Conservation (phyloP, 306 rosid species). For the Corylus americana region DNA sequence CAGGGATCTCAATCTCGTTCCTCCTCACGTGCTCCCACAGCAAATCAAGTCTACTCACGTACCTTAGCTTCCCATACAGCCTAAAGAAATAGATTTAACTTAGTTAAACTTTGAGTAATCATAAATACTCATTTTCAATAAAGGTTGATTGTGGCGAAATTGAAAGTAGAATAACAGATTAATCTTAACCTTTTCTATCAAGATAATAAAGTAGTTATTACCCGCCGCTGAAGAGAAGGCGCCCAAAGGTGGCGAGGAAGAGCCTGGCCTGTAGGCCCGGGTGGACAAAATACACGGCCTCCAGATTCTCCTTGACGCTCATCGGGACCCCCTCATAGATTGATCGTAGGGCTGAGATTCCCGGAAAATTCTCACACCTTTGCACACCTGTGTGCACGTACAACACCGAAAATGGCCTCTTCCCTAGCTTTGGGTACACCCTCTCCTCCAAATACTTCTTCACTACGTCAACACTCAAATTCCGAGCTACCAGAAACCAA, state of each 20-base stretch:
- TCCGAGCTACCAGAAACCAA: conserved; percentile 47
- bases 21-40: conserved; percentile 82
- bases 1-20: conserved; percentile 78
- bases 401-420: conserved; percentile 61
- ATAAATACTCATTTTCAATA: too few species aligned
- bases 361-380: conserved; percentile 79
- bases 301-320: conserved; percentile 69
- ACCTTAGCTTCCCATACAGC: conserved; percentile 74
- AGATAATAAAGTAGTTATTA: conserved; percentile 4
- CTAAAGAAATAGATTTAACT: conserved; percentile 9
- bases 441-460: conserved; percentile 68
- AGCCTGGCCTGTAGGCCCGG: conserved; percentile 83
- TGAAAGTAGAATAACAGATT: too few species aligned
- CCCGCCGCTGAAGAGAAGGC: conserved; percentile 81
- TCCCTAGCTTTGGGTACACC: conserved; percentile 62
- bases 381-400: conserved; percentile 83
- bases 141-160: too few species aligned
- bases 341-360: conserved; percentile 70
- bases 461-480: conserved; percentile 61
- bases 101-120: too few species aligned
- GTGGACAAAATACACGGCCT: conserved; percentile 77
- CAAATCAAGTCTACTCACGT: conserved; percentile 74
- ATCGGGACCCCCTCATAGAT: conserved; percentile 82
- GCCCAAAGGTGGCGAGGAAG: conserved; percentile 91
- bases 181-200: too few species aligned